Base-by-base conservation (phyloP, 176 grass and related monocot genomes). In the Avena insularis region DNA sequence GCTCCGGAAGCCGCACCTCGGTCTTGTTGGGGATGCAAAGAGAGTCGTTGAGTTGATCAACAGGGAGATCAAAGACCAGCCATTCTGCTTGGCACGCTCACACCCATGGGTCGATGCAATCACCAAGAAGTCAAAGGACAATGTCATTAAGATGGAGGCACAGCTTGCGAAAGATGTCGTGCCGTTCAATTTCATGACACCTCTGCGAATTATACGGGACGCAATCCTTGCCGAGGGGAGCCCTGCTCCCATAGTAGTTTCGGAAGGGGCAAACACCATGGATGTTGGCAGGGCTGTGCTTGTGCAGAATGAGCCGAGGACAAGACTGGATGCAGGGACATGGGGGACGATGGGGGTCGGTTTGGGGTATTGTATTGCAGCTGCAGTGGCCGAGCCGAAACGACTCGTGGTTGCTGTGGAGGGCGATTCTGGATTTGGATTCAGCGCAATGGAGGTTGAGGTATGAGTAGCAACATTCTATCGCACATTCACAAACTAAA, bases 371-470 rank as follows among this genome's bases (percentile, higher is more conserved):
- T 98, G 96, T 81, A 86, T 98, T 83, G 96, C 96, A 12, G 92
- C 90, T 66, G 93, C 96, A 49, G 89, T 94, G 61, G 88, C 96
- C 49, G 89, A 87, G 56, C 96, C 93, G 5, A 80, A 87, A 55
- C 75, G 93, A 45, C 76, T 98, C 1, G 92, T 98, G 20, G 96
- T 98, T 88, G 96, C 96, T 77, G 93, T 98, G 2, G 96, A 98
- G 90, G 96, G 96, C 5, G 96, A 98, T 79, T 98, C 96, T 69
- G 96, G 90, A 64, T 98, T 94, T 80, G 93, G 96, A 76, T 98
- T 98, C 84, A 98, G 93, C 81, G 96, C 96, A 40, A 98, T 98
- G 90, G 93, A 98, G 69, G 93, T 98, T 77, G 96, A 98, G 96
- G 96, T 96, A 98, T 57, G 88, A 38, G 55, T 84, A 7, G 3